Base-by-base conservation (phyloP, 2,329 filamentous ascomycete genomes). In the Pestalotiopsis sp. region DNA sequence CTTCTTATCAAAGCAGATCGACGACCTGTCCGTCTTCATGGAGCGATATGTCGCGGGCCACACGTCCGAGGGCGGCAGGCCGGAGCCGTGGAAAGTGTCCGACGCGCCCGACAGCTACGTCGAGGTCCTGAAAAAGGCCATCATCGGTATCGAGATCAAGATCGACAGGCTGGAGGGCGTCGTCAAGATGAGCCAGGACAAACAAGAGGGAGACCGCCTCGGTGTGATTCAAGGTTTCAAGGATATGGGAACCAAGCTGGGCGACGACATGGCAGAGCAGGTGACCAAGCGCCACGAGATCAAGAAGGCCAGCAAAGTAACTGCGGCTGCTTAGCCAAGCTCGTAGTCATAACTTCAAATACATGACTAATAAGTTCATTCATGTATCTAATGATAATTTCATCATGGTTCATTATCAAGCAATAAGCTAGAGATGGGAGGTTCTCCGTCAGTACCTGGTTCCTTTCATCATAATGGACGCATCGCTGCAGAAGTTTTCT, bases 161-260 rank as follows among this genome's bases (percentile, higher is more conserved):
- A 83, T 91, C 67, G 82, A 84, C 0, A 75, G 82, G 4, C 75
- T 91, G 41, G 84, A 86, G 63, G 89, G 89, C 13, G 91, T 90
- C 79, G 90, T 87, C 71, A 91, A 92, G 80, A 90, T 91, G 89
- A 90, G 87, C 71, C 89, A 91, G 78, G 89, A 91, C 73, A 81
- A 84, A 81, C 68, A 75, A 0, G 73, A 76, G 2, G 87, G 82
- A 0, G 90, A 91, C 73, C 76, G 84, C 0, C 77, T 85, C 25
- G 90, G 90, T 1, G 85, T 91, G 0, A 79, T 89, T 7, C 74
- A 85, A 3, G 90, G 90, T 0, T 91, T 92, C 70, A 77, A 59
- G 25, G 58, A 27, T 0, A 41, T 87, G 67, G 79, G 77, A 0
- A 80, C 79, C 2, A 82, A 84, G 23, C 39, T 66, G 17, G 64